Evolutionary conservation across 768 basidiomycete genomes (phyloP), one percentile per base, ranked within the genome.

Genomic region (Tulasnella sp.): DNA sequence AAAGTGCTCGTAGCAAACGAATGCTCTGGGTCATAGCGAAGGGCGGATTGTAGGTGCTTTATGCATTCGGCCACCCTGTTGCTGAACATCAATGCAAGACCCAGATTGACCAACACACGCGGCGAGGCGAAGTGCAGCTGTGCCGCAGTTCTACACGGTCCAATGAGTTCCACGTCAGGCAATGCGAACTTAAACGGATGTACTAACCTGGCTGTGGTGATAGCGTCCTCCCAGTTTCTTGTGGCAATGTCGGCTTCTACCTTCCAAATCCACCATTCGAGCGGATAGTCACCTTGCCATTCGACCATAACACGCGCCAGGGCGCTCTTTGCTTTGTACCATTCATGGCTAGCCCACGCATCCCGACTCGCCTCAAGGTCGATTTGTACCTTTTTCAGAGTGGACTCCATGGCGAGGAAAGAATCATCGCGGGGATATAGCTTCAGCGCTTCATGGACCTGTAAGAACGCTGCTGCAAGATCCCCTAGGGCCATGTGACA

Each of bases 211-310:
- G 55, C 55, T 13, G 55, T 27, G 44, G 41, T 58, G 61, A 78
- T 78, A 8, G 90, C 90, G 19, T 77, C 78, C 21, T 91, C 88
- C 80, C 78, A 82, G 52, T 80, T 81, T 27, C 79, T 80, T 64
- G 81, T 78, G 19, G 80, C 81, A 38, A 93, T 73, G 65, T 91
- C 84, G 1, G 91, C 74, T 70, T 92, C 87, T 38, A 90, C 77
- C 63, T 81, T 75, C 86, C 86, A 90, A 17, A 81, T 69, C 43
- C 86, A 75, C 91, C 91, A 93, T 65, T 89, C 84, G 1, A 76
- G 74, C 1, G 90, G 89, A 1, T 84, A 76, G 65, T 86, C 84
- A 0, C 83, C 86, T 70, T 90, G 88, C 80, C 59, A 82, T 67
- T 70, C 88, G 85, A 64, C 59, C 49, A 62, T 64, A 11, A 66